Base-by-base conservation (phyloP, 1,284 basidiomycete genomes). In the Phlebopus sp. region DNA sequence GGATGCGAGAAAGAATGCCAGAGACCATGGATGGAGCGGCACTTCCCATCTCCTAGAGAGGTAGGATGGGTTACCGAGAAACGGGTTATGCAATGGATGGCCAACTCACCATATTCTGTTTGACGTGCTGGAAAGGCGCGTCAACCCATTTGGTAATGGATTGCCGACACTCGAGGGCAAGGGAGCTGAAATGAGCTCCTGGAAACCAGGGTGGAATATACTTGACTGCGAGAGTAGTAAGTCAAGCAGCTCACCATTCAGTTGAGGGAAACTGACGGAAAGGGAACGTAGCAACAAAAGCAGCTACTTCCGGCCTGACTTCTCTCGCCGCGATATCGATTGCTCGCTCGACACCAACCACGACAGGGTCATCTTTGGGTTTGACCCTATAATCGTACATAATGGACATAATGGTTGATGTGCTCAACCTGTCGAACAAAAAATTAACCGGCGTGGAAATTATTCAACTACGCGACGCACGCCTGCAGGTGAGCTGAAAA, bases 1-100 rank as follows among this genome's bases (percentile, higher is more conserved):
- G 42, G 31, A 51, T 48, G 18, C 52, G 56, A 18, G 19, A 17
- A 6, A 63, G 35, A 14, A 50, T 42, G 19, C 57, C 47, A 1
- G 56, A 63, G 9, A 61, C 60, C 62, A 60, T 52, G 0, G 56
- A 64, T 15, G 56, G 44, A 23, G 44, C 44, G 4, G 56, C 60
- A 2, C 42, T 63, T 4, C 59, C 59, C 19, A 50, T 54, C 0
- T 54, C 53, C 59, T 60, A 38, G 15, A 15, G 31, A 8, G 5
- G 37, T 38, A 29, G 13, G 15, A 30, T 29, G 7, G 27, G 41
- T 19, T 11, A 18, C 7, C 31, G 27, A 46, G 31, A 13, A 21
- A 19, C 18, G 21, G 5, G 27, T 18, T 30, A 25, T 13, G 8
- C 9, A 3, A 38, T 15, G 27, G 10, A 35, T 34, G 2, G n/a